Conservation (phyloP, 805 yeast genomes). For the Metschnikowia vanudenii region DNA sequence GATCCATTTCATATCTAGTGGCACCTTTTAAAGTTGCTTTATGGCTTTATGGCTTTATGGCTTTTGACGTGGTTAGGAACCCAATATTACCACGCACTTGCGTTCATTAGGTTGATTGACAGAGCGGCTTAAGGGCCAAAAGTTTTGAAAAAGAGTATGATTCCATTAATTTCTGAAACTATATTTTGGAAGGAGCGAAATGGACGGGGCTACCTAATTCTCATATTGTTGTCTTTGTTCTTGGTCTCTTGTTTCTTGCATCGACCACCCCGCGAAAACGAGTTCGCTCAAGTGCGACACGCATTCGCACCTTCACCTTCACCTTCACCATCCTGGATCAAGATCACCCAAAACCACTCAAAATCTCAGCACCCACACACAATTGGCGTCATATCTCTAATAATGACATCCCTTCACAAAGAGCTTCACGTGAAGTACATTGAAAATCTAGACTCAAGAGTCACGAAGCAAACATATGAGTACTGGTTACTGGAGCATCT, state of each 20-base stretch:
- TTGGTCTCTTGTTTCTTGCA: not conserved
- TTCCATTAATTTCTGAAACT: too few species aligned
- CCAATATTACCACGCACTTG: too few species aligned
- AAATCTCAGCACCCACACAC: not conserved
- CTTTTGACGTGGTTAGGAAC: too few species aligned
- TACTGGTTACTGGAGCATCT: conserved; percentile 91
- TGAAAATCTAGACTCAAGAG: conserved; percentile 34
- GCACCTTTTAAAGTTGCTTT: too few species aligned
- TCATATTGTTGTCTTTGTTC: not conserved
- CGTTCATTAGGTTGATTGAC: too few species aligned
- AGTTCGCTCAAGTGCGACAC: not conserved
- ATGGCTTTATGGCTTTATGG: too few species aligned
- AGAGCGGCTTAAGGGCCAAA: too few species aligned
- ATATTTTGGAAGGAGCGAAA: too few species aligned
- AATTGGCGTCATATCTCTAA: not conserved
- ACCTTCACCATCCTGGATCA: not conserved
- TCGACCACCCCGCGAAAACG: not conserved
- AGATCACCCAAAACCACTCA: not conserved
- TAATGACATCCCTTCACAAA: conserved; percentile 6
- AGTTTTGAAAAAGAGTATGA: too few species aligned
- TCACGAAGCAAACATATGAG: conserved; percentile 52
- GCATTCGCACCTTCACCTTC: too few species aligned
- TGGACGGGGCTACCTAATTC: too few species aligned
- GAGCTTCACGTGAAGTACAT: conserved; percentile 35
- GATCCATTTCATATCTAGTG: too few species aligned